Evolutionary conservation across 805 yeast species (phyloP).

Genomic region (Ogataea pilisensis): DNA sequence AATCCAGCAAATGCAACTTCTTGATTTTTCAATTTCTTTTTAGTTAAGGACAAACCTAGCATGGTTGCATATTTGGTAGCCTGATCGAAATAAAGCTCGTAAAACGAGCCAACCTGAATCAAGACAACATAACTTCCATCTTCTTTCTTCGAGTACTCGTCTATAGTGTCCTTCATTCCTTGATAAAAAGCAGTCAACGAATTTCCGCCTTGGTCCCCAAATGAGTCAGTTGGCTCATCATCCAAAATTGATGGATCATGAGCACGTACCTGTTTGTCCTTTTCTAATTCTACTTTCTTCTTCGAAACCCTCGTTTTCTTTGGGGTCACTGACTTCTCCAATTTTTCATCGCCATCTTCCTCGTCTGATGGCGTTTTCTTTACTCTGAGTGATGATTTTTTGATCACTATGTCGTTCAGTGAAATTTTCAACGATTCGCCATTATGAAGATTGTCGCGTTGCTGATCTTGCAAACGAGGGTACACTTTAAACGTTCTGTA

Average conservation of each 20-base stretch:
- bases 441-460: background rate
- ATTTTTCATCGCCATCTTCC: background rate
- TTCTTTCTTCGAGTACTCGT: conserved; percentile 17
- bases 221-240: conserved; percentile 4
- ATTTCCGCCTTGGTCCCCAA: conserved; percentile 18
- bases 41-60: conserved; percentile 69
- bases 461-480: background rate
- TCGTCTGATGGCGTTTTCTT: too few relatives aligned
- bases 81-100: conserved; percentile 85
- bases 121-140: conserved; percentile 47
- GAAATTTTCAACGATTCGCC: background rate
- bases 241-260: background rate
- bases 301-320: background rate
- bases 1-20: conserved; percentile 87
- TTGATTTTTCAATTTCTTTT: conserved; percentile 40
- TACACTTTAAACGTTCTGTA: background rate
- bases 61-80: conserved; percentile 70
- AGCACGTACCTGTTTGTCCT: too few relatives aligned
- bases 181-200: conserved; percentile 30
- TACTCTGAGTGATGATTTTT: background rate
- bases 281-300: too few relatives aligned
- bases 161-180: conserved; percentile 25
- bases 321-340: background rate
- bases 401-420: background rate
- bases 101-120: conserved; percentile 84